A percentile compares a stretch with the other conserved stretches of the same genome.
These are phyloP conservation scores for Blastobotrys raffinosifermentans DNA, from an alignment of 1,139 yeast species.

Conservation along the genomic window DNA sequence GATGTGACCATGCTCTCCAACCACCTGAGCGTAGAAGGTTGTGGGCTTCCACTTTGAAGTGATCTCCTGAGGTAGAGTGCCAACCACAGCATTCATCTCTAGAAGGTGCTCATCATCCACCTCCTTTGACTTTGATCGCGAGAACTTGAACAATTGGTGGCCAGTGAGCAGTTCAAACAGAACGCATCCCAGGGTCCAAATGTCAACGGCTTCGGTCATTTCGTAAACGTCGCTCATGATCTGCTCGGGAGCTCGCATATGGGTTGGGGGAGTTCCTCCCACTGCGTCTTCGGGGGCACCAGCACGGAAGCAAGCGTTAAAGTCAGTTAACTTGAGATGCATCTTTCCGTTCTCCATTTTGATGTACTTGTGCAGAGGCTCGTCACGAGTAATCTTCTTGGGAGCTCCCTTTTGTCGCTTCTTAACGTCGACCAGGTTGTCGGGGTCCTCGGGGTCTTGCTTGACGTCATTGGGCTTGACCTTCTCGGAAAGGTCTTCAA, in stretches of 20 bases:
- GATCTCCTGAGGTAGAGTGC: constrained; percentile 11
- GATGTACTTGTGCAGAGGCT: constrained; percentile 11
- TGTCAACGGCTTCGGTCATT: constrained; percentile 8
- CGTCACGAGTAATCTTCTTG: constrained; percentile 9
- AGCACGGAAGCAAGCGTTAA: constrained; percentile 10
- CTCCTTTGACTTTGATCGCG: constrained; percentile 13
- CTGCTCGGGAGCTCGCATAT: constrained; percentile 11
- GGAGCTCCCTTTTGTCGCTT: constrained; percentile 13
- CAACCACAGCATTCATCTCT: constrained; percentile 13
- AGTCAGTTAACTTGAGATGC: constrained; percentile 9
- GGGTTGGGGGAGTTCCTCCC: constrained; percentile 5
- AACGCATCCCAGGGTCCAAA: constrained; percentile 13
- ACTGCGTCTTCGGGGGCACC: constrained; percentile 9
- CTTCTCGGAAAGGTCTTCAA: constrained; percentile 10
- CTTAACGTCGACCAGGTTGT: constrained; percentile 12
- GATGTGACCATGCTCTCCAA: constrained; percentile 12
- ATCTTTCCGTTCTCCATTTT: constrained; percentile 6
- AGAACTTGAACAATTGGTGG: constrained; percentile 11
- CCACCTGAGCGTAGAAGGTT: constrained; percentile 10
- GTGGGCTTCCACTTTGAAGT: constrained; percentile 15
- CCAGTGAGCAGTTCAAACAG: constrained; percentile 12
- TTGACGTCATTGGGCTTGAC: constrained; percentile 10
- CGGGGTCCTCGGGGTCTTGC: constrained; percentile 10
- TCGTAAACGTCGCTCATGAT: constrained; percentile 5
- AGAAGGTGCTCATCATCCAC: constrained; percentile 13